Conservation (phyloP, 2,329 filamentous ascomycete species). For the Xylariaceae sp. region DNA sequence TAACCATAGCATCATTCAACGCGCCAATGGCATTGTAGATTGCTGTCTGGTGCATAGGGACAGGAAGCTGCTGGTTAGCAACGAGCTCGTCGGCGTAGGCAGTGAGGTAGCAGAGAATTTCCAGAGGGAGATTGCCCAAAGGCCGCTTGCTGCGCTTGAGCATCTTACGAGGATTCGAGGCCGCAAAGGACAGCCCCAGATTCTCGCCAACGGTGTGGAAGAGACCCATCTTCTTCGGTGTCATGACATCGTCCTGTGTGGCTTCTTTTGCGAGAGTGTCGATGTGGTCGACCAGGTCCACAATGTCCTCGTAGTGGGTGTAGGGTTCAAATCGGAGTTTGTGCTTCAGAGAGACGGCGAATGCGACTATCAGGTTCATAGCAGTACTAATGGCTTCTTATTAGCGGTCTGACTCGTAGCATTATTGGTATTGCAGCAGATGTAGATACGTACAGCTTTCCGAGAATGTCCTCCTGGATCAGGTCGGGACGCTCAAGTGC, state of each 20-base stretch:
- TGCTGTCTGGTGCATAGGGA: slow-evolving; percentile 57
- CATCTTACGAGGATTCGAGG: slow-evolving; percentile 72
- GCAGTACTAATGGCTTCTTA: slow-evolving; percentile 45
- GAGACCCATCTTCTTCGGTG: slow-evolving; percentile 40
- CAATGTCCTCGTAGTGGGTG: slow-evolving; percentile 70
- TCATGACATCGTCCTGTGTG: slow-evolving; percentile 37
- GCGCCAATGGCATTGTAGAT: slow-evolving; percentile 57
- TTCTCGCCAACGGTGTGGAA: slow-evolving; percentile 68
- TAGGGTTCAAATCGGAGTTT: slow-evolving; percentile 81
- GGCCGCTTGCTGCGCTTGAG: slow-evolving; percentile 70
- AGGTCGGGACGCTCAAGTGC: slow-evolving; percentile 54
- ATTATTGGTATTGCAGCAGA: neutral
- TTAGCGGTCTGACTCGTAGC: neutral
- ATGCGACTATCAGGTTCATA: slow-evolving; percentile 75
- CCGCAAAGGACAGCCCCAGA: slow-evolving; percentile 71
- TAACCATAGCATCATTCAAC: slow-evolving; percentile 69
- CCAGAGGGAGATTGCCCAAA: slow-evolving; percentile 77
- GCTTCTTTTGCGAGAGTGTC: slow-evolving; percentile 67
- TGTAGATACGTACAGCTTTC: slow-evolving; percentile 45
- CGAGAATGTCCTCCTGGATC: slow-evolving; percentile 64
- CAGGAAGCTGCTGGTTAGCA: slow-evolving; percentile 49
- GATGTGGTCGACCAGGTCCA: slow-evolving; percentile 65
- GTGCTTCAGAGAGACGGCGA: slow-evolving; percentile 75
- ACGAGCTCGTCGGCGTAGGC: slow-evolving; percentile 62
- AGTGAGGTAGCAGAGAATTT: slow-evolving; percentile 71